These are phyloP conservation scores for Hawksworthiomyces lignivorus DNA, from an alignment of 2,329 filamentous ascomycete species.

Conservation along the genomic window DNA sequence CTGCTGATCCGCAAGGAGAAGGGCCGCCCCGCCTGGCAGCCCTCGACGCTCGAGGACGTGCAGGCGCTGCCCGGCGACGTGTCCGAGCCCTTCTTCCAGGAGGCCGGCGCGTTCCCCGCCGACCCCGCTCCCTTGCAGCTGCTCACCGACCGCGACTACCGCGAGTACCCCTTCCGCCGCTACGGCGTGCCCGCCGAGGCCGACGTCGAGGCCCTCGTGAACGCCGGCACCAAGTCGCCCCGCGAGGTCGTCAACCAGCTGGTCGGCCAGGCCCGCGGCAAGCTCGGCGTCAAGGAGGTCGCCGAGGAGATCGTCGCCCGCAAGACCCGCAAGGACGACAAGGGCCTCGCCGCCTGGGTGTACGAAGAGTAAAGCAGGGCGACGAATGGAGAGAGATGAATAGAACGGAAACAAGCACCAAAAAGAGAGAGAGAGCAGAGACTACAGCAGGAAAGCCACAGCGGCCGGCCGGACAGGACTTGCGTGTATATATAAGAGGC, in stretches of 20 bases:
- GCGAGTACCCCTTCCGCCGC: conserved; percentile 61
- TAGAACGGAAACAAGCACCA: background rate
- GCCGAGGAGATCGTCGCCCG: conserved; percentile 60
- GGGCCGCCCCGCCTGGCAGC: conserved; percentile 65
- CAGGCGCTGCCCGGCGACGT: conserved; percentile 44
- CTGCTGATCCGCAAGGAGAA: conserved; percentile 61
- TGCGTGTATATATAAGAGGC: too few species aligned
- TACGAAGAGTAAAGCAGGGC: conserved; percentile 8
- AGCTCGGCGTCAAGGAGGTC: conserved; percentile 63
- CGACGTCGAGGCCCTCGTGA: conserved; percentile 43
- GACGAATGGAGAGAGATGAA: too few species aligned
- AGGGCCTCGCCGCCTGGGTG: conserved; percentile 23
- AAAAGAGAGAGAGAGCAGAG: background rate
- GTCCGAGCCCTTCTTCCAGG: conserved; percentile 59
- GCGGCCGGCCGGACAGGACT: too few species aligned
- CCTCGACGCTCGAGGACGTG: conserved; percentile 63
- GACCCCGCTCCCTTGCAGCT: conserved; percentile 46
- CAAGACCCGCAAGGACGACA: conserved; percentile 39
- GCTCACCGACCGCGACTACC: conserved; percentile 55
- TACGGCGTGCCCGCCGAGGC: conserved; percentile 69
- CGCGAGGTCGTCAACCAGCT: conserved; percentile 58
- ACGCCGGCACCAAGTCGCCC: conserved; percentile 30
- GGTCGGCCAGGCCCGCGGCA: conserved; percentile 48
- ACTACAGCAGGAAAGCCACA: too few species aligned
- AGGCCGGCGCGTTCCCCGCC: conserved; percentile 27